Conservation (phyloP, 768 basidiomycete genomes). For the Phylloporus sp. region DNA sequence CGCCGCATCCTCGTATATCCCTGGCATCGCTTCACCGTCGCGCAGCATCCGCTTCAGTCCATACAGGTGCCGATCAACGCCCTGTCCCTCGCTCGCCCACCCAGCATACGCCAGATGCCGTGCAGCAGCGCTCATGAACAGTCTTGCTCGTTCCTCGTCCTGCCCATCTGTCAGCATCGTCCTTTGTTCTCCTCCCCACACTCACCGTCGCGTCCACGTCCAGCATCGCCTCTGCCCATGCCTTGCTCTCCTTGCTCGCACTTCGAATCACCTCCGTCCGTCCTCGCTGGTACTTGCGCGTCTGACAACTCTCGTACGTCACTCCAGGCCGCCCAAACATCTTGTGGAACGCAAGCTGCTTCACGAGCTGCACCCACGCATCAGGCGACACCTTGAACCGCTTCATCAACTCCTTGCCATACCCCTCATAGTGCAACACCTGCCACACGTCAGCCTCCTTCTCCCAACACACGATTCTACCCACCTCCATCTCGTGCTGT, state of each 20-base stretch:
- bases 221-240: constrained; percentile 89
- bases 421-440: constrained; percentile 81
- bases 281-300: constrained; percentile 84
- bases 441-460: constrained; percentile 25
- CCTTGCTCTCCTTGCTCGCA: constrained; percentile 75
- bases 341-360: constrained; percentile 94
- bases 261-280: constrained; percentile 93
- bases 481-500: constrained; percentile 73
- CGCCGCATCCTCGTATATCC: constrained; percentile 68
- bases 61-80: constrained; percentile 93
- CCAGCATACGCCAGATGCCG: constrained; percentile 82
- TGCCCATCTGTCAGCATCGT: constrained; percentile 20
- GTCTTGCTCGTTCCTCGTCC: constrained; percentile 52
- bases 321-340: constrained; percentile 69
- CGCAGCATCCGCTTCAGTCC: constrained; percentile 81
- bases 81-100: constrained; percentile 92
- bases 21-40: constrained; percentile 68
- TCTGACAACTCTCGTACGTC: constrained; percentile 93
- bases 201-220: constrained; percentile 46
- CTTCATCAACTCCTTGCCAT: constrained; percentile 87
- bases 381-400: constrained; percentile 81
- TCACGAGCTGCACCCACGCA: constrained; percentile 92
- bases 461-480: constrained; percentile 18
- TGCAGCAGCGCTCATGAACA: constrained; percentile 73
- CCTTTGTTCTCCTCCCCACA: background rate